phyloP scores from a whole-genome alignment of 2,329 filamentous ascomycete genomes.

The Curvularia sp. region DNA sequence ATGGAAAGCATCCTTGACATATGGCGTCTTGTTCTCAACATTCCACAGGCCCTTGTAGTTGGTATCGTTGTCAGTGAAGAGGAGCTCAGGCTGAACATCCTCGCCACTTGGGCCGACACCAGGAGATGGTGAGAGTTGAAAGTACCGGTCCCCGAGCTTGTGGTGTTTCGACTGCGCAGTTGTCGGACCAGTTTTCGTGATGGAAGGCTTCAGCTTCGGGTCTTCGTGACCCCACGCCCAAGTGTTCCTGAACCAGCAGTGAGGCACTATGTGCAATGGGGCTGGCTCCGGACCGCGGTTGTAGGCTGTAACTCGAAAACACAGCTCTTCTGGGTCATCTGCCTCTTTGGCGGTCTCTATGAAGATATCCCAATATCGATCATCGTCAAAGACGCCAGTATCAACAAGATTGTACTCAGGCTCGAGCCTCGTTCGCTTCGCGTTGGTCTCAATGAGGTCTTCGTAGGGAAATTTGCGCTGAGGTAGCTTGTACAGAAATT shows the following conservation, averaged over 20 bases:
- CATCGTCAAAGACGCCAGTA: constrained; percentile 84
- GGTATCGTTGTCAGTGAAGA: constrained; percentile 96
- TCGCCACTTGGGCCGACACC: constrained; percentile 78
- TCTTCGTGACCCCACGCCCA: constrained; percentile 92
- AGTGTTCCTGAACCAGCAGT: constrained; percentile 96
- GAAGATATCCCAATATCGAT: constrained; percentile 95
- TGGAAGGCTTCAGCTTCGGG: constrained; percentile 78
- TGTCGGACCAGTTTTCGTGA: constrained; percentile 69
- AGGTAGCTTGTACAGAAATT: constrained; percentile 96
- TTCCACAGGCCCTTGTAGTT: constrained; percentile 81
- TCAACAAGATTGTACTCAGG: constrained; percentile 92
- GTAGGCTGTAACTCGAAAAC: constrained; percentile 95
- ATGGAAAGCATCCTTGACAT: constrained; percentile 96
- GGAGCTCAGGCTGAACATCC: constrained; percentile 81
- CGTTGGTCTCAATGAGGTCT: constrained; percentile 84
- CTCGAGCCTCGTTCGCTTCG: constrained; percentile 74
- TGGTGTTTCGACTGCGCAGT: constrained; percentile 79
- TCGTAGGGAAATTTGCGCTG: constrained; percentile 92
- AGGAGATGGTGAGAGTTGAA: constrained; percentile 87
- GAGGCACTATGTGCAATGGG: constrained; percentile 89
- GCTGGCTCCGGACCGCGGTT: constrained; percentile 91
- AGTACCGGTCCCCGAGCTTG: constrained; percentile 80
- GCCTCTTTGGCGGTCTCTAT: constrained; percentile 95
- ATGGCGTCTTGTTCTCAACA: constrained; percentile 75
- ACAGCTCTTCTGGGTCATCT: constrained; percentile 87